Percentiles rank a stretch among this genome's conserved stretches.
Conservation (phyloP, 257 asterid genomes). For the Ocimum tenuiflorum region DNA sequence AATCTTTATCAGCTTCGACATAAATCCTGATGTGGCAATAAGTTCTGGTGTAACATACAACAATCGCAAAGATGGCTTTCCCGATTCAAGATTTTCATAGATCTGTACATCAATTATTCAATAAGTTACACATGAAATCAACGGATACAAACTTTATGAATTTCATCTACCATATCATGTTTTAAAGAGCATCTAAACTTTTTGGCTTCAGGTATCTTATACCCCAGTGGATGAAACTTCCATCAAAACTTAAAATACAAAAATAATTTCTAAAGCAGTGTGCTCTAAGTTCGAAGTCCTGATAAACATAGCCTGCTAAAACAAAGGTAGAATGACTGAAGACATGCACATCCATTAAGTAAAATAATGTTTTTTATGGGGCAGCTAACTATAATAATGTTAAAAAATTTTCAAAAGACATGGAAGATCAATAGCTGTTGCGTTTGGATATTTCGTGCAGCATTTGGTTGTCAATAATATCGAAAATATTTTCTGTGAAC, state of each 20-base stretch:
- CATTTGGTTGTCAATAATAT: background rate
- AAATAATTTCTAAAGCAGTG: background rate
- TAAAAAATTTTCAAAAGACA: too few species aligned
- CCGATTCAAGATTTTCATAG: constrained; percentile 78
- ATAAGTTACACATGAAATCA: constrained; percentile 8
- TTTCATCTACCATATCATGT: constrained; percentile 5
- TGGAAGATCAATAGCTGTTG: constrained; percentile 4
- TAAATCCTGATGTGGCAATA: constrained; percentile 78
- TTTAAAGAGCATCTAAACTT: constrained; percentile 15
- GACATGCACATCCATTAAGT: background rate
- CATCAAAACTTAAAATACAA: background rate
- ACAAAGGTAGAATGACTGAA: background rate
- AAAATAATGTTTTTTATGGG: background rate
- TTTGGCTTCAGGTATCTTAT: constrained; percentile 11
- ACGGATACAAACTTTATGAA: constrained; percentile 13
- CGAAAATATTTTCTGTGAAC: background rate
- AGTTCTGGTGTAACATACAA: constrained; percentile 93
- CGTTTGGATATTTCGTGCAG: background rate
- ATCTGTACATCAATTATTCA: constrained; percentile 43
- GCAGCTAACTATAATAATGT: background rate
- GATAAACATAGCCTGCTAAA: constrained; percentile 1
- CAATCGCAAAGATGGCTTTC: constrained; percentile 77
- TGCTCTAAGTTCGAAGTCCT: background rate
- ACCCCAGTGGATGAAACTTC: background rate
- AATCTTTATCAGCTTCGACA: constrained; percentile 61